Conservation (phyloP, 225 moss, liverwort and hornwort species). For the Pseudisothecium myosuroides region DNA sequence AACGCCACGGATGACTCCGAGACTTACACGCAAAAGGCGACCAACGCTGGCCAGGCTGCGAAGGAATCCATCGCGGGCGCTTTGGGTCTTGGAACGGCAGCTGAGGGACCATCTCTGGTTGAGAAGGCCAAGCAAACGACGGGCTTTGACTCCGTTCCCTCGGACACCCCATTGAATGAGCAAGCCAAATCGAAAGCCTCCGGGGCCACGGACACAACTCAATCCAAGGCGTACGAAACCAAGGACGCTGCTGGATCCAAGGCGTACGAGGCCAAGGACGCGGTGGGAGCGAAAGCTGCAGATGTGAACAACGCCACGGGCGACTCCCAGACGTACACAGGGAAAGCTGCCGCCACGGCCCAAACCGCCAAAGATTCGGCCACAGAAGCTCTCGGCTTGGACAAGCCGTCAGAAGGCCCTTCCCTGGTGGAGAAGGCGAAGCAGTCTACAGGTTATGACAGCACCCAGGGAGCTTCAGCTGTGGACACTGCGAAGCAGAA, state of each 20-base stretch:
- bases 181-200: neutral
- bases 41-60: neutral
- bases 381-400: neutral
- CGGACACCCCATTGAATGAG: neutral
- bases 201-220: neutral
- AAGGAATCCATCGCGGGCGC: neutral
- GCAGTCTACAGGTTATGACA: neutral
- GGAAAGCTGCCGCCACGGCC: neutral
- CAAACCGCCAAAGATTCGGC: neutral
- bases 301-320: conserved; percentile 2
- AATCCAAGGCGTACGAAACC: neutral
- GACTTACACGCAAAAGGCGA: conserved; percentile 9
- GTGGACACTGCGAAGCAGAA: conserved; percentile 9
- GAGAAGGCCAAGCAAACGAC: neutral
- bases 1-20: conserved; percentile 6
- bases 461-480: neutral
- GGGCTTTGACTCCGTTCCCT: neutral
- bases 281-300: neutral
- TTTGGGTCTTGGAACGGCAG: neutral
- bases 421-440: conserved; percentile 1
- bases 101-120: neutral
- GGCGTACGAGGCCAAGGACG: neutral
- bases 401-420: neutral
- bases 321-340: conserved; percentile 16
- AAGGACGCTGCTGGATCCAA: neutral